phyloP scores from a whole-genome alignment of 2,329 filamentous ascomycete genomes.

The Aspergillus persii region DNA sequence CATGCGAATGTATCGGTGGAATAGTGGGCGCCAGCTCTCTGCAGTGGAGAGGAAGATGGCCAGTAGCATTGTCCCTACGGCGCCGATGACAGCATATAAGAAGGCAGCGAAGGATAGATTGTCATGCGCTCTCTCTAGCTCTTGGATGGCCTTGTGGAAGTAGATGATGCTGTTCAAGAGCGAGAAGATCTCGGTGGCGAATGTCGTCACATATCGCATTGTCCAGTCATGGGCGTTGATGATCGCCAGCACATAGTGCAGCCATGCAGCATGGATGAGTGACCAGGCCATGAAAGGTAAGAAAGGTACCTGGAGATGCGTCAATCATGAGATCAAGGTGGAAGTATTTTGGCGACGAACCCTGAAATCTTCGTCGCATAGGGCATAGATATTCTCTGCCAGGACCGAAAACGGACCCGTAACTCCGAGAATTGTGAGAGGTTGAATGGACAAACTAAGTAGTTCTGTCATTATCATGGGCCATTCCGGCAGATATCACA shows the following conservation, averaged over 20 bases:
- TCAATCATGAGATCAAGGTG: background rate
- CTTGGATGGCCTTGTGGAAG: slow-evolving; percentile 65
- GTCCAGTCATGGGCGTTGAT: slow-evolving; percentile 70
- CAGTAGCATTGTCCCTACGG: slow-evolving; percentile 61
- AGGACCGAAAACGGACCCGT: slow-evolving; percentile 67
- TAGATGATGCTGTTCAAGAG: slow-evolving; percentile 67
- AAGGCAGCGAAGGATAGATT: slow-evolving; percentile 61
- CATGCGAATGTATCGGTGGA: slow-evolving; percentile 61
- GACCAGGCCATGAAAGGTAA: slow-evolving; percentile 68
- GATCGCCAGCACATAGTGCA: slow-evolving; percentile 62
- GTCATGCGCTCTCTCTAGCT: slow-evolving; percentile 59
- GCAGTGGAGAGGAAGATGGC: slow-evolving; percentile 62
- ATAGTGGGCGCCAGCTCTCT: slow-evolving; percentile 59
- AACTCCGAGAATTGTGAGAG: slow-evolving; percentile 64
- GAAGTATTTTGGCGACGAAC: slow-evolving; percentile 32
- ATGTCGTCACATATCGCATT: slow-evolving; percentile 67
- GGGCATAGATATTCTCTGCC: slow-evolving; percentile 62
- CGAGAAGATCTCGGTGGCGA: slow-evolving; percentile 65
- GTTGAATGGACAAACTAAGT: slow-evolving; percentile 56
- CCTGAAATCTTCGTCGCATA: slow-evolving; percentile 56
- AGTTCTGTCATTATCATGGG: background rate
- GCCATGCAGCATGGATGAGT: slow-evolving; percentile 64
- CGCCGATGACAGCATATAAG: slow-evolving; percentile 63
- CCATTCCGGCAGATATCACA: background rate
- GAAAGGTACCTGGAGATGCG: slow-evolving; percentile 44